Conservation (phyloP, 495 filamentous ascomycete genomes). For the Rusavskia elegans region DNA sequence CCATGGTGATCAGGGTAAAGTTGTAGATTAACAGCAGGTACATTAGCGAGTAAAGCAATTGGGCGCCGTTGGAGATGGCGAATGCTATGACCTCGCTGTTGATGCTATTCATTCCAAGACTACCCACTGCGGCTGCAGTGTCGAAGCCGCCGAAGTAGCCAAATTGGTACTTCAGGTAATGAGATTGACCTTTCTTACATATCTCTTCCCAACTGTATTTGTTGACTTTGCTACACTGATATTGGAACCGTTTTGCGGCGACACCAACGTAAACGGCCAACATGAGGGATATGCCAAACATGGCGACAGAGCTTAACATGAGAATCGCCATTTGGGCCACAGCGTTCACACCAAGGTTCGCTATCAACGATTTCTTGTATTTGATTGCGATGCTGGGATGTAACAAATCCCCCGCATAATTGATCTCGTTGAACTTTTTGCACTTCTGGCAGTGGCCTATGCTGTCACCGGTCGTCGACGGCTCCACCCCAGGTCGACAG, state of each 20-base stretch:
- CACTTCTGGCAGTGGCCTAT: not conserved
- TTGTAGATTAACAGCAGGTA: slow-evolving; percentile 5
- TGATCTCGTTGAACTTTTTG: not conserved
- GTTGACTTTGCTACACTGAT: not conserved
- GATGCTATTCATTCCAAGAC: not conserved
- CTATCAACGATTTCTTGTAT: not conserved
- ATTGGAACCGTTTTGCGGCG: not conserved
- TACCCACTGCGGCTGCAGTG: not conserved
- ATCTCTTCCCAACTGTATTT: too few relatives aligned
- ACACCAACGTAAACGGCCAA: not conserved
- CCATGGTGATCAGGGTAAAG: slow-evolving; percentile 4
- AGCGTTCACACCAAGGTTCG: not conserved
- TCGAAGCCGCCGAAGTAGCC: slow-evolving; percentile 3
- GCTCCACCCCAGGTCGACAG: not conserved
- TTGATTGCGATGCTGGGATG: not conserved
- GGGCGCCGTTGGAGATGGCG: slow-evolving; percentile 1
- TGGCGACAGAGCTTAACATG: not conserved
- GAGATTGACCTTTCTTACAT: not conserved
- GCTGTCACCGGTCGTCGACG: not conserved
- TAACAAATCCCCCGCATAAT: not conserved
- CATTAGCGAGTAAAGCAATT: slow-evolving; percentile 1
- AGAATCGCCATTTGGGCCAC: not conserved
- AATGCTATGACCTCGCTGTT: slow-evolving; percentile 1
- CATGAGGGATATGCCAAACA: not conserved
- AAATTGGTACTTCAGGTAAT: not conserved